Evolutionary conservation across 2,329 filamentous ascomycete genomes (phyloP).

Genomic region (Phaeomoniella chlamydospora): DNA sequence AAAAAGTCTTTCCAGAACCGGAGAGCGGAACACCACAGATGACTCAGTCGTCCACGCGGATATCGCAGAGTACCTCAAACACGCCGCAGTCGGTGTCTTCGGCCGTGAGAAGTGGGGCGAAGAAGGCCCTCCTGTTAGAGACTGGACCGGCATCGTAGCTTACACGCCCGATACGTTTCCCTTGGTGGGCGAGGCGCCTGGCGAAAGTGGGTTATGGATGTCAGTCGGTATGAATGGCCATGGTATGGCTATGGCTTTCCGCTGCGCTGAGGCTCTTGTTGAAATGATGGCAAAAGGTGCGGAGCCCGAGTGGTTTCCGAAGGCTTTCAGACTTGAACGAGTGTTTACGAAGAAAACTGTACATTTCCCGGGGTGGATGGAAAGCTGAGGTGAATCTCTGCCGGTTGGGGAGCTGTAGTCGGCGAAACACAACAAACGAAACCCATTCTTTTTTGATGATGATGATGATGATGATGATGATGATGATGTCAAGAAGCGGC

Average conservation of each 20-base stretch:
- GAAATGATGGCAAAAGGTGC: conserved; percentile 7
- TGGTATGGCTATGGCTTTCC: conserved; percentile 10
- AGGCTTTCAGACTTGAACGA: conserved; percentile 3
- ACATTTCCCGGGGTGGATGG: no score
- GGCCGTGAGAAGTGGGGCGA: conserved; percentile 28
- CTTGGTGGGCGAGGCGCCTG: conserved; percentile 33
- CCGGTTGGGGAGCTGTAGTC: no score
- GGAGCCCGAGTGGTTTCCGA: conserved; percentile 7
- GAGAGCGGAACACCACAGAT: conserved; percentile 13
- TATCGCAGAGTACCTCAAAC: conserved; percentile 13
- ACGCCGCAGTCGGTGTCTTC: conserved; percentile 15
- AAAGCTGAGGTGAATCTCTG: no score
- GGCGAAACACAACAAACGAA: no score
- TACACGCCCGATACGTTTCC: conserved; percentile 39
- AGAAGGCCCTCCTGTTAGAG: conserved; percentile 24
- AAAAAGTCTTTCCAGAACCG: conserved; percentile 6
- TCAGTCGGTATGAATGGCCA: conserved; percentile 10
- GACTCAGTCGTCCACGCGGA: conserved; percentile 12
- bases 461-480: no score
- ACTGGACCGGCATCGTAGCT: conserved; percentile 46
- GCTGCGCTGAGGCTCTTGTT: conserved; percentile 7
- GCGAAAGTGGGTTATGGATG: conserved; percentile 14
- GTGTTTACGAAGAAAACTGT: conserved; percentile 1
- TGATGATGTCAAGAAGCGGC: no score
- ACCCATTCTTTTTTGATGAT: no score